Base-by-base conservation (phyloP, 164 flowering plant genomes). In the Vitis rotundifolia region DNA sequence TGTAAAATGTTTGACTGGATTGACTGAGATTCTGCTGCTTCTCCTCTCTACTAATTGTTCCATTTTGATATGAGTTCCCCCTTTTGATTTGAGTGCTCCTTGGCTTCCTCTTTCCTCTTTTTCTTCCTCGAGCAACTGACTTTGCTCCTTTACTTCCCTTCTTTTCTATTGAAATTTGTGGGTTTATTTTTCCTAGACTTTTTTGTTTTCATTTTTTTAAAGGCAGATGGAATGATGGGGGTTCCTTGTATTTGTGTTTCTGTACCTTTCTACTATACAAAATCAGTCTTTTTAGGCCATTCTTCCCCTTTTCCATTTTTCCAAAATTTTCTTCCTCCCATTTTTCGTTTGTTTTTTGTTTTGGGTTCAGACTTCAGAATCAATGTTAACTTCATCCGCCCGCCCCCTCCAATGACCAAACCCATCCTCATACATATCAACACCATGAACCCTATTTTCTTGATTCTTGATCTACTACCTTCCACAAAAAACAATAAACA, bases 111-210 rank as follows among this genome's bases (percentile, higher is more conserved):
- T 70, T 77, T 66, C 85, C 76, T 71, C 72, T 60, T 81, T 84
- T 82, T 78, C 83, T 76, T 82, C 89, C 94, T 88, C 94, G 94
- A 91, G 93, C 94, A 87, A 84, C 92, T 85, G 89, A 83, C 72
- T 82, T 80, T 79, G 67, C 64, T 78, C 70, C 82, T 67, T 71
- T 75, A 51, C 64, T 75, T 63, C 69, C 78, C 74, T 67, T 77
- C 76, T 59, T 64, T 72, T 66, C 75, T 70, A 80, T 84, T 78
- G 89, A 86, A 85, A 78, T 78, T 77, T 83, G 85, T 68, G 81
- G 77, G 61, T 48, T 80, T 75, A 53, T 70, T 80, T 68, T 73
- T 83, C 83, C 84, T 73, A 82, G 80, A 82, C 50, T 56, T 73
- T 68, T 64, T 68, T 67, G 9, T 65, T 70, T 75, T 64, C 16